A percentile compares a stretch with the other conserved stretches of the same genome.
Evolutionary conservation across 75 land plant species (phyloP).

Genomic region (Gnetum montanum): DNA sequence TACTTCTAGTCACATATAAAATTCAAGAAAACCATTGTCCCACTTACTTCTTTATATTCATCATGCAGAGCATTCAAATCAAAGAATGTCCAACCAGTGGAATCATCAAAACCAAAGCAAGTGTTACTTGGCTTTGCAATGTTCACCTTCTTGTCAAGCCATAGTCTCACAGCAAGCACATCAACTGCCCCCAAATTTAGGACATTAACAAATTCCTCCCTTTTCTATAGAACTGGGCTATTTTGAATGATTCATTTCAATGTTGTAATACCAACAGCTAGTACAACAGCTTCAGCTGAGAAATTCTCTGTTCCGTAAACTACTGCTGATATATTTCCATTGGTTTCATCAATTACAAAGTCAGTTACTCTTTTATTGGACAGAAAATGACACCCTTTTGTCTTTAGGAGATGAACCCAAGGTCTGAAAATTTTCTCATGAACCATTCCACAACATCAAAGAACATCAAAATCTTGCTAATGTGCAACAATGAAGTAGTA

Average conservation of each 20-base stretch:
- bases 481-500: too few species aligned
- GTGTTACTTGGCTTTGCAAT: conserved; percentile 62
- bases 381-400: conserved; percentile 39
- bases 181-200: conserved; percentile 52
- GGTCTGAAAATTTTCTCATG: conserved; percentile 72
- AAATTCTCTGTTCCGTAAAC: conserved; percentile 53
- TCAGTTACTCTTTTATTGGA: conserved; percentile 47
- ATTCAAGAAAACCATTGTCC: conserved; percentile 62
- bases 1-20: too few species aligned
- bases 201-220: conserved; percentile 68
- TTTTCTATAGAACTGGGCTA: conserved; percentile 46
- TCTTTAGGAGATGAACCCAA: conserved; percentile 47
- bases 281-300: conserved; percentile 71
- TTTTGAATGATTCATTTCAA: conserved; percentile 49
- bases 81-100: conserved; percentile 75
- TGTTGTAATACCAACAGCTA: conserved; percentile 63
- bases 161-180: conserved; percentile 58
- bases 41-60: conserved; percentile 56
- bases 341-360: conserved; percentile 43
- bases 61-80: conserved; percentile 66
- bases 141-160: conserved; percentile 63
- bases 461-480: conserved; percentile 79
- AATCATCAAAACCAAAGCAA: conserved; percentile 58
- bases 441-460: conserved; percentile 74
- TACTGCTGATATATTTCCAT: conserved; percentile 53